Base-by-base conservation (phyloP, 1,284 basidiomycete species). In the Ganoderma resinaceum region DNA sequence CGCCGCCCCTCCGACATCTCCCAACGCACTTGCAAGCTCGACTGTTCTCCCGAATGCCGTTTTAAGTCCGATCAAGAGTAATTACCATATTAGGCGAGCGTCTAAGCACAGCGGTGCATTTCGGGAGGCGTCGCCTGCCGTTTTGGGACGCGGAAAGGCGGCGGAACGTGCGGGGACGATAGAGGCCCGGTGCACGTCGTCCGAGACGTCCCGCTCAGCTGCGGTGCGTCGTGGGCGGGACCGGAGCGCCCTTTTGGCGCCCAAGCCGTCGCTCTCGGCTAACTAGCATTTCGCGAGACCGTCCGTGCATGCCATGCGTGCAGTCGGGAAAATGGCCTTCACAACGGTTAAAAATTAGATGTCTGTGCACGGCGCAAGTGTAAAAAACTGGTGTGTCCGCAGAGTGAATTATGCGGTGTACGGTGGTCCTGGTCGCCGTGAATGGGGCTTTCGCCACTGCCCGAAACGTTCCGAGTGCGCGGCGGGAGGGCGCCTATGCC, bases 131-230 rank as follows among this genome's bases (percentile, higher is more conserved):
- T 61, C 8, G 31, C 49, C 26, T 16, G 46, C 43, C 16, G 14
- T 52, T 26, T 40, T 58, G 61, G 43, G 60, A 26, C 9, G 59
- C 64, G 69, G 69, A 68, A 68, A 7, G 52, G 8, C 35, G 37
- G 40, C 71, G 71, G 71, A 72, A 70, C 59, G 43, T 31, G 20
- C 26, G 14, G 23, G 31, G 49, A 37, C 23, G 61, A 7, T 14
- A 8, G 58, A 29, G 8, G 20, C 8, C 43, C 23, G 12, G 11
- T 49, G 66, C 26, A 33, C 40, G 66, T 37, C 42, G 69, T 59
- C 71, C 71, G 71, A 65, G 26, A 58, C 63, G 65, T 68, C 53
- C 69, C 71, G 68, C 62, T 14, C 46, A 26, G n/a, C n/a, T n/a
- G n/a, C n/a, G n/a, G n/a, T n/a, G n/a, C 11, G 46, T 42, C 18